Evolutionary conservation across 495 filamentous ascomycete species (phyloP).

Genomic region (Podospora comata): DNA sequence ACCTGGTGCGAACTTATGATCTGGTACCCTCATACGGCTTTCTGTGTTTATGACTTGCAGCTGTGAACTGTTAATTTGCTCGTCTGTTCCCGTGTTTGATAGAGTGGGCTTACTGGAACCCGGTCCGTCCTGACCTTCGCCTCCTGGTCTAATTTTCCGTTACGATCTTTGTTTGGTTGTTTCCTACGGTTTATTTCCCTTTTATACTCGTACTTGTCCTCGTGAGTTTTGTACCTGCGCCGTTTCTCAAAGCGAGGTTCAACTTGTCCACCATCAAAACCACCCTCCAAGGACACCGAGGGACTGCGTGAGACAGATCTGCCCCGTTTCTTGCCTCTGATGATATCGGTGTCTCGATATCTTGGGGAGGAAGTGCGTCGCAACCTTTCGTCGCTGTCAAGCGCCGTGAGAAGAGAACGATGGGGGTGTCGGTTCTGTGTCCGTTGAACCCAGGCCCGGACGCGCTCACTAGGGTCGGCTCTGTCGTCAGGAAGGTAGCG

Average conservation of each 20-base stretch:
- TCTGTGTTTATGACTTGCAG: not conserved
- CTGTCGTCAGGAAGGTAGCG: not conserved
- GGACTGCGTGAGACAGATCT: slow-evolving; percentile 4
- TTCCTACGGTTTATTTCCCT: slow-evolving; percentile 31
- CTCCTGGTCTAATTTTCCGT: not conserved
- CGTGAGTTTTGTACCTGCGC: slow-evolving; percentile 59
- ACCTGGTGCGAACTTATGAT: not conserved
- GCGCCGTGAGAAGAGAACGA: slow-evolving; percentile 1
- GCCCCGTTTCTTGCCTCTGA: slow-evolving; percentile 20
- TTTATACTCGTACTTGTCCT: slow-evolving; percentile 53
- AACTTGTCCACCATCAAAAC: not conserved
- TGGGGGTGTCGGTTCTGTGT: slow-evolving; percentile 25
- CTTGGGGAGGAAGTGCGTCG: not conserved
- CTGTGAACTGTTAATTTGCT: not conserved
- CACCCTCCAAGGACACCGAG: not conserved
- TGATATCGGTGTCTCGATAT: not conserved
- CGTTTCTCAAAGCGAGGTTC: slow-evolving; percentile 51
- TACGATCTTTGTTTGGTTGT: not conserved
- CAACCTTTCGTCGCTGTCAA: slow-evolving; percentile 9
- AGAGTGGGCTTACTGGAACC: not conserved
- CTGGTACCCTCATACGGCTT: not conserved
- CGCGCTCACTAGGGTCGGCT: slow-evolving; percentile 9
- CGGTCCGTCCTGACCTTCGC: not conserved
- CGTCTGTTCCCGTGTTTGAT: not conserved
- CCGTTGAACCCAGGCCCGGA: slow-evolving; percentile 39